These are phyloP conservation scores for Sordariomycetes sp. DNA, from an alignment of 2,329 filamentous ascomycete genomes.

Conservation along the genomic window DNA sequence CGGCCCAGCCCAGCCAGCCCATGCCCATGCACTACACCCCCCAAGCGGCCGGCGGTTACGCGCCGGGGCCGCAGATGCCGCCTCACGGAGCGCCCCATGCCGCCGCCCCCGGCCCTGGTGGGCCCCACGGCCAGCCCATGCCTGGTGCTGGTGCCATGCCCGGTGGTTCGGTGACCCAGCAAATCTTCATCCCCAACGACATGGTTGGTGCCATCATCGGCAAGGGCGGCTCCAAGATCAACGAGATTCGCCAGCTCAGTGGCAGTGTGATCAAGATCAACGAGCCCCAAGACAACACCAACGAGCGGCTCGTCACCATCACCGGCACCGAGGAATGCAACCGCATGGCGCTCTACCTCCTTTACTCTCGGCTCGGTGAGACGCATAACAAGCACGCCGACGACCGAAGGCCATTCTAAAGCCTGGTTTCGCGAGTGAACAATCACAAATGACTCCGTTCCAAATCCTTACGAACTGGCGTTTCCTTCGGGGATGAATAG, in stretches of 20 bases:
- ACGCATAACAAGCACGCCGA: constrained; percentile 15
- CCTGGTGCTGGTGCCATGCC: constrained; percentile 42
- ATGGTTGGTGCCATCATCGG: constrained; percentile 99
- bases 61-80: constrained; percentile 64
- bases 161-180: constrained; percentile 71
- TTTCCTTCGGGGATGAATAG: not conserved
- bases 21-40: constrained; percentile 71
- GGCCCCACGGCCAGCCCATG: constrained; percentile 54
- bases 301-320: constrained; percentile 93
- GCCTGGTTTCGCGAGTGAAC: not conserved
- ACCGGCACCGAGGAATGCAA: constrained; percentile 98
- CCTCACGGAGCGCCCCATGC: constrained; percentile 57
- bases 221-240: constrained; percentile 98
- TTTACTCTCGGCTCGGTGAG: constrained; percentile 91
- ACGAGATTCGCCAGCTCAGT: constrained; percentile 93
- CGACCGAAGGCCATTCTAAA: constrained; percentile 8
- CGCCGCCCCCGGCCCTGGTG: constrained; percentile 41
- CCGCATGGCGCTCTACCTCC: constrained; percentile 99
- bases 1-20: constrained; percentile 51
- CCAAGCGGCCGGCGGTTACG: constrained; percentile 64
- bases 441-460: not conserved
- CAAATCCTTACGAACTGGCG: not conserved
- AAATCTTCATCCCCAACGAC: constrained; percentile 98
- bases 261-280: constrained; percentile 99
- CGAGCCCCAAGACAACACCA: constrained; percentile 97